These are phyloP conservation scores for Durotheca rogersii DNA, from an alignment of 495 filamentous ascomycete species.

Conservation along the genomic window DNA sequence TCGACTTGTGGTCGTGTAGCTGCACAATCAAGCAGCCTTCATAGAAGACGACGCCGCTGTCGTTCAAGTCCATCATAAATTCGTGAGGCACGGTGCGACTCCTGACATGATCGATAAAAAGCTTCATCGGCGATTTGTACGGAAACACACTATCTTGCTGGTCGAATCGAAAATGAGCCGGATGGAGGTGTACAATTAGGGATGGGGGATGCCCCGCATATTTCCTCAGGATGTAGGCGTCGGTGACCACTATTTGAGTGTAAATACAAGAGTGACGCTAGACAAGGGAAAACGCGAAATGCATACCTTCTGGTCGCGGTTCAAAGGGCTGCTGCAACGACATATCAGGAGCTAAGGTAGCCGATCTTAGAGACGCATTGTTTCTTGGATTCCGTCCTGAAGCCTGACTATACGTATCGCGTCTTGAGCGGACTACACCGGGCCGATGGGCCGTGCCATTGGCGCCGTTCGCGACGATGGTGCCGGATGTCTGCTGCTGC, in stretches of 20 bases:
- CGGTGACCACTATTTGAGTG: conserved; percentile 58
- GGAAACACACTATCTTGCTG: conserved; percentile 88
- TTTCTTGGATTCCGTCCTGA: conserved; percentile 45
- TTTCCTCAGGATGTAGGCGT: conserved; percentile 78
- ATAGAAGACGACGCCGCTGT: conserved; percentile 76
- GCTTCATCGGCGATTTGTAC: conserved; percentile 87
- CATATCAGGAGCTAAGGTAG: conserved; percentile 45
- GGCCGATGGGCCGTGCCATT: conserved; percentile 45
- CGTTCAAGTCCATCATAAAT: conserved; percentile 58
- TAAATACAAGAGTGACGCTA: not conserved
- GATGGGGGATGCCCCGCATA: conserved; percentile 75
- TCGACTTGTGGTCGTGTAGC: conserved; percentile 78
- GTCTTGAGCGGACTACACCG: conserved; percentile 53
- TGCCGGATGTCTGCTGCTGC: conserved; percentile 41
- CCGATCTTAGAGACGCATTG: conserved; percentile 46
- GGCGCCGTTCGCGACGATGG: conserved; percentile 47
- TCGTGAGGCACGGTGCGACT: conserved; percentile 54
- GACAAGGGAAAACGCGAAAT: conserved; percentile 3
- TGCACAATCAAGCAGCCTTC: conserved; percentile 95
- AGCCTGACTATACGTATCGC: conserved; percentile 41
- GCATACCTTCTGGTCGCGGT: conserved; percentile 50
- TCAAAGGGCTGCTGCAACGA: conserved; percentile 36
- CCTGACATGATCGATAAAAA: conserved; percentile 71
- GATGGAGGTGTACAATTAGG: conserved; percentile 80
- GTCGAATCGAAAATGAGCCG: conserved; percentile 87